phyloP scores from a whole-genome alignment of 331 rosid species.

The Dryas integrifolia region DNA sequence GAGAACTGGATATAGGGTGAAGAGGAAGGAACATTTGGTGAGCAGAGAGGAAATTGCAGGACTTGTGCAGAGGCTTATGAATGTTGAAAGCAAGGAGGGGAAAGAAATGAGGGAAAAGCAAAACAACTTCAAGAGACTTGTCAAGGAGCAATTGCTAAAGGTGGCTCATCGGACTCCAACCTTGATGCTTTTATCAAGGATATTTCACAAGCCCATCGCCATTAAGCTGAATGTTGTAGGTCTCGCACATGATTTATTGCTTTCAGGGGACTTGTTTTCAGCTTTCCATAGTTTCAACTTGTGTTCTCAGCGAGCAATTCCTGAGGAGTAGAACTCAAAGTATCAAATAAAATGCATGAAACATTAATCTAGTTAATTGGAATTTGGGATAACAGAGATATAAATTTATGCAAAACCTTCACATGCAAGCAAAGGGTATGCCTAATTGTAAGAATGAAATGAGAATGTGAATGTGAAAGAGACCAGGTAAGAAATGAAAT shows the following conservation, averaged over 20 bases:
- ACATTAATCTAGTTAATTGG: too few relatives aligned
- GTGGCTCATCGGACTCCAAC: conserved; percentile 38
- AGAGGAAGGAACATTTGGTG: conserved; percentile 13
- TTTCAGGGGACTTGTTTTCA: too few relatives aligned
- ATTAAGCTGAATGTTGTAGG: neutral
- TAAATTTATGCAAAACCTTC: too few relatives aligned
- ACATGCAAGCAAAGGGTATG: too few relatives aligned
- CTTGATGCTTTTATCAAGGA: conserved; percentile 33
- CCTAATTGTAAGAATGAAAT: too few relatives aligned
- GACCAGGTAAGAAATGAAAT: too few relatives aligned
- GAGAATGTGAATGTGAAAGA: too few relatives aligned
- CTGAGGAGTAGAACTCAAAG: too few relatives aligned
- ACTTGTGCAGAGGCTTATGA: conserved; percentile 36
- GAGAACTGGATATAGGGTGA: conserved; percentile 41
- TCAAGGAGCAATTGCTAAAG: conserved; percentile 24
- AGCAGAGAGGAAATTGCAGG: conserved; percentile 31
- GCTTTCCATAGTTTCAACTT: too few relatives aligned
- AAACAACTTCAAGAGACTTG: conserved; percentile 25
- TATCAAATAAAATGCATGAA: too few relatives aligned
- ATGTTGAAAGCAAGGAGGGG: conserved; percentile 26
- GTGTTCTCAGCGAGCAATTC: too few relatives aligned
- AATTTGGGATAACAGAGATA: too few relatives aligned
- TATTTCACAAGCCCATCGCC: conserved; percentile 10
- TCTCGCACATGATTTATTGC: neutral
- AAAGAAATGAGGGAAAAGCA: conserved; percentile 33